Percentiles rank a stretch among this genome's conserved stretches.
Evolutionary conservation across 176 grass and related monocot species (phyloP).

Genomic region (Oropetium thomaeum): DNA sequence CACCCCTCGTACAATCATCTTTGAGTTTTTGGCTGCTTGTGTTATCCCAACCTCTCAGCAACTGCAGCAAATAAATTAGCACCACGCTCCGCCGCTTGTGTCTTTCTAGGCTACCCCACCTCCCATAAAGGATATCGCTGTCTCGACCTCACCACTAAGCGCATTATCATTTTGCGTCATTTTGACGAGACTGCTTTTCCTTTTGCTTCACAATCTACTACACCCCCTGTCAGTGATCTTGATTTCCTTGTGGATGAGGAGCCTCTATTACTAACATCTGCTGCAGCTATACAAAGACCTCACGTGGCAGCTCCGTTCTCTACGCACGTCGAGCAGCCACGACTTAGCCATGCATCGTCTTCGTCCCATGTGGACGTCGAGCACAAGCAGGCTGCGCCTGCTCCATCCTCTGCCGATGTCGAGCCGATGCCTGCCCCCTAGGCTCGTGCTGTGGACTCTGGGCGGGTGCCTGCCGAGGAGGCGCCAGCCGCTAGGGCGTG

Average conservation of each 20-base stretch:
- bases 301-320: too few relatives aligned
- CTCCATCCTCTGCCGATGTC: too few relatives aligned
- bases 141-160: neutral
- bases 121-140: too few relatives aligned
- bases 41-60: neutral
- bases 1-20: neutral
- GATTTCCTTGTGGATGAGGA: neutral
- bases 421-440: too few relatives aligned
- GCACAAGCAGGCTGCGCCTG: too few relatives aligned
- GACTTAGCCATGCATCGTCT: too few relatives aligned
- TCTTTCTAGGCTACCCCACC: neutral
- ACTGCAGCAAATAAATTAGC: neutral
- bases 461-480: too few relatives aligned
- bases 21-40: neutral
- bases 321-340: neutral
- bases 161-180: neutral
- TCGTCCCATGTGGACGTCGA: too few relatives aligned
- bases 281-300: too few relatives aligned
- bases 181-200: neutral
- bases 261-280: neutral
- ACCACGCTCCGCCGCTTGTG: neutral
- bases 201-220: accelerated
- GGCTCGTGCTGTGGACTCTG: too few relatives aligned
- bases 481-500: too few relatives aligned
- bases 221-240: neutral